Evolutionary conservation across 805 yeast species (phyloP), one percentile per base, ranked within the genome.

Genomic region (Ogataea angusta): DNA sequence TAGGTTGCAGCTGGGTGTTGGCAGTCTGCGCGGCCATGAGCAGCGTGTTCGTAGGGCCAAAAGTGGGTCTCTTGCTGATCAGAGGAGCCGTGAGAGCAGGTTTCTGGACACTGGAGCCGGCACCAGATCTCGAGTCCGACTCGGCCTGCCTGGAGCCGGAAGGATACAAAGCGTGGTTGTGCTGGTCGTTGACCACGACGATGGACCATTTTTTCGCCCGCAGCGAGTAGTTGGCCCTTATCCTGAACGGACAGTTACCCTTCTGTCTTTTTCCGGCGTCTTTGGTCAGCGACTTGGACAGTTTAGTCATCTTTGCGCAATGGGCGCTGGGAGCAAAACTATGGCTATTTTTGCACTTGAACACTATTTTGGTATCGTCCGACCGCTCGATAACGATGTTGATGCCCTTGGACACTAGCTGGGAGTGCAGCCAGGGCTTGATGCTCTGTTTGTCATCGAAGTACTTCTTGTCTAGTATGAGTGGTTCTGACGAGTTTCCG

Each of bases 371-470:
- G 31, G 73, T 63, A 34, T 68, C 72, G 57, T 80, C 86, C 3
- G 81, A 75, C 22, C 86, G 60, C 61, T 78, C 85, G 40, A 80
- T 79, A 12, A 77, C 85, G 10, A 80, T 66, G 40, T 69, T 70
- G 29, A 77, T 70, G 5, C 82, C 80, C 46, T 67, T 68, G 6
- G 67, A 59, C n/a, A 63, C 61, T 36, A 70, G 63, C 40, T 76
- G 68, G 35, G 67, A 60, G 48, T 69, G 77, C 37, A 80, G 58
- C 84, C 85, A 79, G 5, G 85, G 84, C 54, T 80, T 80, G 47
- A 80, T 77, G 17, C 69, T 73, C 22, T 69, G 60, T 48, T 68
- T 75, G 41, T 68, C 70, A 25, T 59, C 51, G 52, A 72, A 69
- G 40, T 47, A 40, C 42, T 59, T 54, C 37, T 51, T 46, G 19